These are phyloP conservation scores for Hamiltosporidium magnivora DNA, from an alignment of 371 early-diverging fungal species.

Conservation along the genomic window DNA sequence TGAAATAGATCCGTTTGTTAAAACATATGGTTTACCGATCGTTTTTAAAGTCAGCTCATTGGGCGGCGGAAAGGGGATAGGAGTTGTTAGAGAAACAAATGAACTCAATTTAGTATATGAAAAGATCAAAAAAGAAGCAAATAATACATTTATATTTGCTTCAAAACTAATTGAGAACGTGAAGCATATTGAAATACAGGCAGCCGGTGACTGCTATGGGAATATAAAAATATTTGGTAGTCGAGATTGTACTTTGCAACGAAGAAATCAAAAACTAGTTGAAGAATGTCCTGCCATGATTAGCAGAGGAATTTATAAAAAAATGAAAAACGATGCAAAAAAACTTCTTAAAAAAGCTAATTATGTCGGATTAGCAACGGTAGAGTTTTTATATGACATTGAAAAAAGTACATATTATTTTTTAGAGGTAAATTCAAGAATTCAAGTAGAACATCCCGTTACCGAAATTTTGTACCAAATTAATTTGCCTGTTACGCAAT, in stretches of 20 bases:
- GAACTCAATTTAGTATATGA: conserved; percentile 65
- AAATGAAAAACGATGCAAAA: conserved; percentile 88
- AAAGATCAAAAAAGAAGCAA: conserved; percentile 77
- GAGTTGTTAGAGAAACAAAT: conserved; percentile 65
- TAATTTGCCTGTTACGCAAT: conserved; percentile 85
- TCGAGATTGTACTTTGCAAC: conserved; percentile 91
- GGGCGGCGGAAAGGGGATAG: conserved; percentile 96
- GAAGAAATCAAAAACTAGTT: conserved; percentile 90
- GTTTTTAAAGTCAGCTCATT: conserved; percentile 98
- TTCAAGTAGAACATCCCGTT: conserved; percentile 97
- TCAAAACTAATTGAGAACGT: conserved; percentile 80
- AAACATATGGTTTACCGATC: conserved; percentile 74
- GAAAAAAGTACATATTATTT: conserved; percentile 74
- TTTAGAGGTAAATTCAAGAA: conserved; percentile 84
- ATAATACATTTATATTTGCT: conserved; percentile 75
- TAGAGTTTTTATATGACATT: conserved; percentile 83
- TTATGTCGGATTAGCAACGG: conserved; percentile 88
- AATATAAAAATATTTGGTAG: conserved; percentile 89
- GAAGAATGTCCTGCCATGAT: conserved; percentile 70
- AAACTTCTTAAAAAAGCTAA: conserved; percentile 76
- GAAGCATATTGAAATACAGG: conserved; percentile 88
- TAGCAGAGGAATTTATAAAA: conserved; percentile 40
- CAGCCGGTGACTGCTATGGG: conserved; percentile 81
- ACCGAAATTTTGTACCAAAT: conserved; percentile 93
- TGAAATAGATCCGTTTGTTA: neutral